Conservation (phyloP, 2,329 filamentous ascomycete genomes). For the Neurospora sp. region DNA sequence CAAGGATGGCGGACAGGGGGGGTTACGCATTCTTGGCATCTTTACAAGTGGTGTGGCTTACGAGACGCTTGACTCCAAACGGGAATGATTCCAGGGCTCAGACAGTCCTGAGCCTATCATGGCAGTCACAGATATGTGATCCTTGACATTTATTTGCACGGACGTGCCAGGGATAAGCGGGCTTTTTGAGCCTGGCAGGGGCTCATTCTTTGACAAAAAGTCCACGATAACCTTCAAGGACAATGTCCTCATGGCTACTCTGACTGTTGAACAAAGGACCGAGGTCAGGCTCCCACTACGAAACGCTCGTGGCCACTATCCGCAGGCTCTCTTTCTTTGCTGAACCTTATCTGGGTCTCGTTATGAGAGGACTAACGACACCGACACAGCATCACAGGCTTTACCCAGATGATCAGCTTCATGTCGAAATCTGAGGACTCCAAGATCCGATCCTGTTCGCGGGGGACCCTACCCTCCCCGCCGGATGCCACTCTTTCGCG, state of each 20-base stretch:
- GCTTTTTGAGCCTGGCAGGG: conserved; percentile 7
- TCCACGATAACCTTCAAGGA: conserved; percentile 2
- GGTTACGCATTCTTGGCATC: background rate
- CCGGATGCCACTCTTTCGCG: conserved; percentile 19
- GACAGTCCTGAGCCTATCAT: conserved; percentile 9
- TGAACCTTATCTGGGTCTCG: background rate
- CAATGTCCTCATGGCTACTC: conserved; percentile 4
- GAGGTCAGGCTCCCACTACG: background rate
- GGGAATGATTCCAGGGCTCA: conserved; percentile 6
- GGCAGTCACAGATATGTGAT: conserved; percentile 4
- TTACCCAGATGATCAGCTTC: conserved; percentile 15
- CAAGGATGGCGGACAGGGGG: background rate
- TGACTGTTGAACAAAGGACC: background rate
- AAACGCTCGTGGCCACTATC: background rate
- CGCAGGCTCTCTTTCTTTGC: background rate
- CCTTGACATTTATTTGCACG: conserved; percentile 11
- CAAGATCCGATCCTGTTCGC: conserved; percentile 19
- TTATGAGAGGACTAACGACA: background rate
- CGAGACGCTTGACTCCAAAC: conserved; percentile 9
- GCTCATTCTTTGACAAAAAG: conserved; percentile 10
- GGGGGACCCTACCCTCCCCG: conserved; percentile 15
- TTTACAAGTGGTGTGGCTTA: conserved; percentile 4
- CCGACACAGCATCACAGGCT: background rate
- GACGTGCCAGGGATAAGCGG: conserved; percentile 10
- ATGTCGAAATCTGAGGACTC: conserved; percentile 14